A percentile compares a stretch with the other conserved stretches of the same genome.
These are phyloP conservation scores for Hanseniaspora clermontiae DNA, from an alignment of 805 yeast genomes.

Conservation along the genomic window DNA sequence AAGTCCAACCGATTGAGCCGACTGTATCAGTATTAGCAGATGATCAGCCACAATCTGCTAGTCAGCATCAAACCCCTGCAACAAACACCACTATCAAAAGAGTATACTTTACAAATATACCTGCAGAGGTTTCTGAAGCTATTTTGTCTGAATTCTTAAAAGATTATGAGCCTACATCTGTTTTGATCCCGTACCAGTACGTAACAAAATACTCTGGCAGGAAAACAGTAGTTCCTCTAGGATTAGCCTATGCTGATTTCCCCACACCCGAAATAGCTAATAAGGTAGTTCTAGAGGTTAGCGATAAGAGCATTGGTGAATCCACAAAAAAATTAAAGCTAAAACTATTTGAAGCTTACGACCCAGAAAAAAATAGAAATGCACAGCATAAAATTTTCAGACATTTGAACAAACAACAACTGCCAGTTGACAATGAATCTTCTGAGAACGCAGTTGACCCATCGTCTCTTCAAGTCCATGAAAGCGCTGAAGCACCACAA, in stretches of 20 bases:
- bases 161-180: constrained; percentile 32
- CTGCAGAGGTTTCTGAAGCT: constrained; percentile 39
- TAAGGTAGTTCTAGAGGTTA: constrained; percentile 36
- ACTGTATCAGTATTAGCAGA: neutral
- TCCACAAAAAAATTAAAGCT: neutral
- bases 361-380: constrained; percentile 1
- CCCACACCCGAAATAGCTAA: constrained; percentile 50
- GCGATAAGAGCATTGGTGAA: constrained; percentile 14
- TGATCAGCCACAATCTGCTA: neutral
- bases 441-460: neutral
- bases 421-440: neutral
- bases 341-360: constrained; percentile 9
- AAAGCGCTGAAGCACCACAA: neutral
- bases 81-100: constrained; percentile 24
- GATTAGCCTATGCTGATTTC: constrained; percentile 76
- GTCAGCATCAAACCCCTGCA: neutral
- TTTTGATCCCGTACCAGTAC: constrained; percentile 44
- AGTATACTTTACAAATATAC: constrained; percentile 44
- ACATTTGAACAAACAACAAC: constrained; percentile 6
- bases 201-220: constrained; percentile 33
- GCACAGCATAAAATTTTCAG: neutral
- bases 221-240: constrained; percentile 36
- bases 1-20: neutral
- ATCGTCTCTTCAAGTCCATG: neutral
- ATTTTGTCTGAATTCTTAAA: constrained; percentile 37